phyloP scores from a whole-genome alignment of 805 yeast species.

The Saccharomyces mikatae region DNA sequence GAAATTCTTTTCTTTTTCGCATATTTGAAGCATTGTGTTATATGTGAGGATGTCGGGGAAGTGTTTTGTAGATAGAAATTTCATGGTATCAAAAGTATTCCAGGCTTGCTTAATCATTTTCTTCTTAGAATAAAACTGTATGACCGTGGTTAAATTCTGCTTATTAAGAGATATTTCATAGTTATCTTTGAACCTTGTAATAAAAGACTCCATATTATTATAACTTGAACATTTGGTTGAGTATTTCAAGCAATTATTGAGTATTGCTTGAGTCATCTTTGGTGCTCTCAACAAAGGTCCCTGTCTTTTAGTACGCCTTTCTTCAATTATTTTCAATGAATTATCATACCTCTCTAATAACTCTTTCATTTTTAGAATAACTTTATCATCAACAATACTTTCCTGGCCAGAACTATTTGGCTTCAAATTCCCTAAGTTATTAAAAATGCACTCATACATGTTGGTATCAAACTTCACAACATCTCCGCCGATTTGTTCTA shows the following conservation, averaged over 20 bases:
- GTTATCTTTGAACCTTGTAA: constrained; percentile 18
- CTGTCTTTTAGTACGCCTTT: neutral
- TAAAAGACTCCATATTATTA: constrained; percentile 20
- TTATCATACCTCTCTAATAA: constrained; percentile 16
- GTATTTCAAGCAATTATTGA: constrained; percentile 22
- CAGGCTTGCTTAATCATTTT: constrained; percentile 42
- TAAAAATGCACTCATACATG: constrained; percentile 23
- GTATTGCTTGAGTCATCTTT: constrained; percentile 13
- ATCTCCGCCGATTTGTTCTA: constrained; percentile 11
- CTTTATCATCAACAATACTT: constrained; percentile 4
- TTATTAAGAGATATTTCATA: constrained; percentile 23
- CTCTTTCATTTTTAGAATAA: constrained; percentile 15
- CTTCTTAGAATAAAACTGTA: constrained; percentile 19
- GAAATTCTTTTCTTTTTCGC: constrained; percentile 52
- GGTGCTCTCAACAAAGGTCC: neutral
- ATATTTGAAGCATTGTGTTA: constrained; percentile 60
- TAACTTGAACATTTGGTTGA: constrained; percentile 15
- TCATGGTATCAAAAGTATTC: constrained; percentile 76
- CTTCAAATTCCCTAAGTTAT: constrained; percentile 12
- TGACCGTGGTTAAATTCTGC: constrained; percentile 23
- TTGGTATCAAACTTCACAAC: constrained; percentile 5
- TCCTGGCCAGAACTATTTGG: neutral
- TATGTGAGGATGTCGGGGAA: constrained; percentile 65
- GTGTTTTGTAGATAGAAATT: constrained; percentile 58
- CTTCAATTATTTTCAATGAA: constrained; percentile 1